phyloP scores from a whole-genome alignment of 345 rosid species.

The Ceriops zippeliana region DNA sequence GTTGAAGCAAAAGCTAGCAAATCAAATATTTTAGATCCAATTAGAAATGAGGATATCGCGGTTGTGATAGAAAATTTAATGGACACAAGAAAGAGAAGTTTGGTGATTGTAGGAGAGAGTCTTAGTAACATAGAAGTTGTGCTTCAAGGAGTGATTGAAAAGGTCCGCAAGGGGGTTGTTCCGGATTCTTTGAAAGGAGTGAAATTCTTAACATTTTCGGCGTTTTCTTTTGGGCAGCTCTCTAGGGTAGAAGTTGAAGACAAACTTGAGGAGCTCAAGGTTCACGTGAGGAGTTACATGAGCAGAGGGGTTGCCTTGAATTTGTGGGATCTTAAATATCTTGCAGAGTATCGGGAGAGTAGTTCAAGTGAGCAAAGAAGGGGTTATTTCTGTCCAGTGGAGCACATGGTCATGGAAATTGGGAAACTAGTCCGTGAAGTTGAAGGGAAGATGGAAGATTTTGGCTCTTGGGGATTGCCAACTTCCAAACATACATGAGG shows the following conservation, averaged over 20 bases:
- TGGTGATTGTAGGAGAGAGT: slow-evolving; percentile 76
- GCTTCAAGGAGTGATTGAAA: slow-evolving; percentile 56
- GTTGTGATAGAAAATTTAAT: slow-evolving; percentile 53
- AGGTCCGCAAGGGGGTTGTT: slow-evolving; percentile 54
- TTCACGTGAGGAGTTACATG: slow-evolving; percentile 37
- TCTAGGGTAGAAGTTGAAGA: slow-evolving; percentile 53
- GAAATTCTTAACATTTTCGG: slow-evolving; percentile 48
- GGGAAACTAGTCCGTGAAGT: slow-evolving; percentile 52
- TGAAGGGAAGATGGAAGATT: slow-evolving; percentile 50
- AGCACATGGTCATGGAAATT: slow-evolving; percentile 67
- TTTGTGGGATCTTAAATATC: slow-evolving; percentile 77
- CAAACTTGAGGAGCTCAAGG: slow-evolving; percentile 56
- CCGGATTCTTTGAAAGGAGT: slow-evolving; percentile 53
- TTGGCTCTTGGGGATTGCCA: slow-evolving; percentile 80
- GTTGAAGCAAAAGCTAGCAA: slow-evolving; percentile 15
- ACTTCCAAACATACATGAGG: slow-evolving; percentile 71
- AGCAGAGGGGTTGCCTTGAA: slow-evolving; percentile 55
- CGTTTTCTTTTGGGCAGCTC: slow-evolving; percentile 46
- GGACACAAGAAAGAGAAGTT: slow-evolving; percentile 40
- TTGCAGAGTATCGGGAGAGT: slow-evolving; percentile 41
- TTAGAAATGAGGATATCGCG: slow-evolving; percentile 58
- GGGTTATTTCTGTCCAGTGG: slow-evolving; percentile 42
- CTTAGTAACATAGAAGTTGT: slow-evolving; percentile 47
- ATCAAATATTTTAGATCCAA: slow-evolving; percentile 29
- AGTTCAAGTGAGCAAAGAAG: slow-evolving; percentile 27